A percentile compares a stretch with the other conserved stretches of the same genome.
Evolutionary conservation across 441 rosid species (phyloP).

Genomic region (Melastoma candidum): DNA sequence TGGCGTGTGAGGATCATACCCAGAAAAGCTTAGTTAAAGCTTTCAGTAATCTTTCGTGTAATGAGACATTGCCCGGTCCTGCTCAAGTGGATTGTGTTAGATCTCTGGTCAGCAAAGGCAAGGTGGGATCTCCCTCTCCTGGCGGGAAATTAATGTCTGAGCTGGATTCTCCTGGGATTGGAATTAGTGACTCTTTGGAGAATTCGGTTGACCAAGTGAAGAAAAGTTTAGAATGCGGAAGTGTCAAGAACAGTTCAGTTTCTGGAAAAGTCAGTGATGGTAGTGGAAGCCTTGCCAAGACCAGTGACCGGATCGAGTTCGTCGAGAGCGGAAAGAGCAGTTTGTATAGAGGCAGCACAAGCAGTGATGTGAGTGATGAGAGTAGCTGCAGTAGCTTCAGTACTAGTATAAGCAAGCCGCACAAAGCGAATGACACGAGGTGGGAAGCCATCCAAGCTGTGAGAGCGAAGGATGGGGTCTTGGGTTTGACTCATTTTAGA

Average conservation of each 20-base stretch:
- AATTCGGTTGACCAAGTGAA: slow-evolving; percentile 40
- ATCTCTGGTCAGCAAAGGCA: slow-evolving; percentile 33
- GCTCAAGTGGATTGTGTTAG: slow-evolving; percentile 32
- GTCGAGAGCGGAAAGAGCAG: slow-evolving; percentile 86
- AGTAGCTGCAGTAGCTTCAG: slow-evolving; percentile 94
- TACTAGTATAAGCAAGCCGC: slow-evolving; percentile 75
- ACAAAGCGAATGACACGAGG: slow-evolving; percentile 80
- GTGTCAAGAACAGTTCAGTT: slow-evolving; percentile 65
- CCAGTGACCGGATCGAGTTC: slow-evolving; percentile 59
- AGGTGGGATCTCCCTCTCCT: slow-evolving; percentile 27
- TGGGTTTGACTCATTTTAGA: slow-evolving; percentile 81
- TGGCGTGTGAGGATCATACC: no score
- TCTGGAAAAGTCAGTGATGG: slow-evolving; percentile 75
- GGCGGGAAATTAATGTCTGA: slow-evolving; percentile 23
- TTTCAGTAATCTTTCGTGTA: no score
- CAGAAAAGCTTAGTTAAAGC: no score
- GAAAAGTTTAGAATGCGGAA: slow-evolving; percentile 49
- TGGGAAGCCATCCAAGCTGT: slow-evolving; percentile 96
- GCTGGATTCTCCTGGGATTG: slow-evolving; percentile 29
- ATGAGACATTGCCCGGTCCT: slow-evolving; percentile 15
- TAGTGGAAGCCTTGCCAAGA: slow-evolving; percentile 47
- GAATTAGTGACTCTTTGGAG: slow-evolving; percentile 30
- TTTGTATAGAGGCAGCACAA: slow-evolving; percentile 86
- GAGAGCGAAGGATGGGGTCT: slow-evolving; percentile 51
- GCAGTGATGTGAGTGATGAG: slow-evolving; percentile 88